Conservation (phyloP, 1,284 basidiomycete species). For the Tilletia indica region DNA sequence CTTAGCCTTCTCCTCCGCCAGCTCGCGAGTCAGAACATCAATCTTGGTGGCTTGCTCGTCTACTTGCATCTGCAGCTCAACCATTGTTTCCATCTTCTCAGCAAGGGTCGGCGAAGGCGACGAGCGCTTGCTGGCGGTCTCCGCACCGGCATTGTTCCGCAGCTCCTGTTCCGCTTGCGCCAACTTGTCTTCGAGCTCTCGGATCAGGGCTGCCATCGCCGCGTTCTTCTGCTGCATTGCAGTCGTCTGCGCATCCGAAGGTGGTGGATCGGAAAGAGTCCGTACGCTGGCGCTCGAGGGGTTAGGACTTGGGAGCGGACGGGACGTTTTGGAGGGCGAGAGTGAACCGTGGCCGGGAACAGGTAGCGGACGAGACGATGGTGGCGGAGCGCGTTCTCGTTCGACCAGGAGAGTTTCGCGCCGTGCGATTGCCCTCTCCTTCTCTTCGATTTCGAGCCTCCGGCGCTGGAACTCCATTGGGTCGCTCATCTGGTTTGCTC, state of each 20-base stretch:
- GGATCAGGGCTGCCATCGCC: constrained; percentile 18
- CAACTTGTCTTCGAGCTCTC: constrained; percentile 25
- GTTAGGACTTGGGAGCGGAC: constrained; percentile 23
- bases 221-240: constrained; percentile 14
- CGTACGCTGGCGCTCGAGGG: constrained; percentile 22
- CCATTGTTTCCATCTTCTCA: constrained; percentile 23
- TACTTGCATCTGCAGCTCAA: constrained; percentile 25
- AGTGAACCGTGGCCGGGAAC: background rate
- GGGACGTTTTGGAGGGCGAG: constrained; percentile 23
- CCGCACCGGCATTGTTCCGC: background rate
- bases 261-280: constrained; percentile 19
- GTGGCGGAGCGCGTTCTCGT: constrained; percentile 27
- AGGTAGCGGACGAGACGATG: background rate
- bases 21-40: constrained; percentile 18
- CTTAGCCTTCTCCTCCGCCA: constrained; percentile 23
- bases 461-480: background rate
- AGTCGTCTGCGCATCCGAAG: background rate
- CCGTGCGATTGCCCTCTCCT: constrained; percentile 16
- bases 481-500: background rate
- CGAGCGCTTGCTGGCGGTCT: constrained; percentile 18
- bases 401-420: constrained; percentile 19
- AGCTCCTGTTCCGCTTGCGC: constrained; percentile 26
- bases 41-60: constrained; percentile 15
- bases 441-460: constrained; percentile 22
- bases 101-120: constrained; percentile 27